Conservation (phyloP, 2,329 filamentous ascomycete genomes). For the Talaromyces albobiverticillius region DNA sequence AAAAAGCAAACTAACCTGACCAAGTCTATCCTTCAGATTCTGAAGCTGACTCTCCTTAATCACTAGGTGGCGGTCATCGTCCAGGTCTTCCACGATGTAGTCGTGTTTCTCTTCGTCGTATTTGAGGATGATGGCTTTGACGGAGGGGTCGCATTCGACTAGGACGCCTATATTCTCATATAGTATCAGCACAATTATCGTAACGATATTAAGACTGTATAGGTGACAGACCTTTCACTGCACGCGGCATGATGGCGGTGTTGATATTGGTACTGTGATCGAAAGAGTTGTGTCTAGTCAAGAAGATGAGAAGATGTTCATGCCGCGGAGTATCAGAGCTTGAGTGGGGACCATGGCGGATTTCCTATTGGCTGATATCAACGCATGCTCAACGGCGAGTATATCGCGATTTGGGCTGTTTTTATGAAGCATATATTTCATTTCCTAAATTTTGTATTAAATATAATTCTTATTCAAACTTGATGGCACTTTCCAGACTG, state of each 20-base stretch:
- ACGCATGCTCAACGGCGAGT: too few relatives aligned
- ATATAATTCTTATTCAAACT: too few relatives aligned
- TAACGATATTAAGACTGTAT: neutral
- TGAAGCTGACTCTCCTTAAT: slow-evolving; percentile 46
- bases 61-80: slow-evolving; percentile 45
- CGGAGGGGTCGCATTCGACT: slow-evolving; percentile 48
- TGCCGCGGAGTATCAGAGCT: neutral
- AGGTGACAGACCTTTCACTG: slow-evolving; percentile 33
- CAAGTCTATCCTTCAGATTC: slow-evolving; percentile 40
- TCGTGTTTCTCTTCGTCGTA: slow-evolving; percentile 47
- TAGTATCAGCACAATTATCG: neutral
- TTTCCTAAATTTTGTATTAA: too few relatives aligned
- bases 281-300: neutral
- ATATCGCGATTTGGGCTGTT: too few relatives aligned
- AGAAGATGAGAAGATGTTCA: neutral
- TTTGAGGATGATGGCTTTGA: slow-evolving; percentile 49
- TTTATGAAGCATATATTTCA: too few relatives aligned
- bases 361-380: slow-evolving; percentile 6
- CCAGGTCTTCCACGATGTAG: slow-evolving; percentile 48
- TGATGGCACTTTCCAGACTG: too few relatives aligned
- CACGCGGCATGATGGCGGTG: slow-evolving; percentile 35
- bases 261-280: neutral
- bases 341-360: neutral
- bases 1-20: slow-evolving; percentile 31
- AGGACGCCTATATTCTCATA: slow-evolving; percentile 38